phyloP scores from a whole-genome alignment of 1,284 basidiomycete genomes.

The Vanrija humicola region DNA sequence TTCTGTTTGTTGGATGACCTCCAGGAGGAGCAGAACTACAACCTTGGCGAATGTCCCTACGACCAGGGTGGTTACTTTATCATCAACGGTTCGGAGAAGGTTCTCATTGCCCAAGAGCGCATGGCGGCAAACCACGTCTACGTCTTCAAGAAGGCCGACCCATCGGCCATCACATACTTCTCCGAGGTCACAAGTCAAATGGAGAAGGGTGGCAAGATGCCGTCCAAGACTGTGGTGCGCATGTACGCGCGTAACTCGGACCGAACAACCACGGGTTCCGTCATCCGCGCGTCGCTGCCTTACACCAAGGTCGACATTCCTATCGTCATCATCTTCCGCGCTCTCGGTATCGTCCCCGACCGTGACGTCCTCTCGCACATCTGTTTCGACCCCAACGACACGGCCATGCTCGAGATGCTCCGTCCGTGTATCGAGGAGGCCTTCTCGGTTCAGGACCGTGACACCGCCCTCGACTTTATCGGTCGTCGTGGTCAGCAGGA shows the following conservation, averaged over 20 bases:
- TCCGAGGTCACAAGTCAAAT: conserved; percentile 98
- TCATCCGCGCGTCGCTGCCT: conserved; percentile 95
- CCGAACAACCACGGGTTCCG: conserved; percentile 62
- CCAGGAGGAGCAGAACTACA: conserved; percentile 74
- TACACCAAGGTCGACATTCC: conserved; percentile 99
- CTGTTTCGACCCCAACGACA: conserved; percentile 95
- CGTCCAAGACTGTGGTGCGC: conserved; percentile 97
- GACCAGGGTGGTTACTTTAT: conserved; percentile 98
- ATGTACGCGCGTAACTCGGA: conserved; percentile 74
- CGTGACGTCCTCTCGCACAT: conserved; percentile 97
- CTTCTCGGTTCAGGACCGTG: conserved; percentile 95
- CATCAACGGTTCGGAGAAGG: conserved; percentile 99
- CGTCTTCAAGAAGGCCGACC: conserved; percentile 96
- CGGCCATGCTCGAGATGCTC: conserved; percentile 95
- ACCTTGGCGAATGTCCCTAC: conserved; percentile 95
- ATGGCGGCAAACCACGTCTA: conserved; percentile 99
- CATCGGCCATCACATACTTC: conserved; percentile 90
- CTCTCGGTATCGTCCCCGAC: conserved; percentile 95
- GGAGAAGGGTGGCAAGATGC: conserved; percentile 97
- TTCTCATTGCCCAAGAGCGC: conserved; percentile 96
- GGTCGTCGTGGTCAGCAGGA: conserved; percentile 96
- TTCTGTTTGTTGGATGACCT: conserved; percentile 88
- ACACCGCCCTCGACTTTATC: conserved; percentile 90
- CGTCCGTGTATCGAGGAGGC: conserved; percentile 99
- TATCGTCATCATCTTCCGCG: conserved; percentile 98